A percentile compares a stretch with the other conserved stretches of the same genome.
Conservation (phyloP, 805 yeast genomes). For the Candida tibetensis region DNA sequence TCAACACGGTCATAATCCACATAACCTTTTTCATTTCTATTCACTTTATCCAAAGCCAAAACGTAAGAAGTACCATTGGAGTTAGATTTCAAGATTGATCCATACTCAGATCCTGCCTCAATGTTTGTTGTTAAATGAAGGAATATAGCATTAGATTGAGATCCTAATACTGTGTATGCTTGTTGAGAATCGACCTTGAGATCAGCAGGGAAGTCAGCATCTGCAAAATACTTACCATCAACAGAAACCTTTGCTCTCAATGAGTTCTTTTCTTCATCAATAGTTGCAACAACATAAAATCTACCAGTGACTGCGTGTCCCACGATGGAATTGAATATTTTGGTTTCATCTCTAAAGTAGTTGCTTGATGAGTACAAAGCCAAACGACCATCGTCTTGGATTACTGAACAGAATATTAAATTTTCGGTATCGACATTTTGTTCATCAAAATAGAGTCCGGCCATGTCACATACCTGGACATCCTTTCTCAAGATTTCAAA, state of each 20-base stretch:
- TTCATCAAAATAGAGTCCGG: constrained; percentile 50
- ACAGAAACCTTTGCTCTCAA: constrained; percentile 71
- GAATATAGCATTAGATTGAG: constrained; percentile 68
- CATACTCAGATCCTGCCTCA: constrained; percentile 55
- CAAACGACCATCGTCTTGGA: constrained; percentile 24
- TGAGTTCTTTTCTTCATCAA: constrained; percentile 41
- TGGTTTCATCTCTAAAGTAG: constrained; percentile 43
- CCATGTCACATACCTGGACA: constrained; percentile 64
- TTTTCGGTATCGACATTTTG: constrained; percentile 29
- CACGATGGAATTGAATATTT: constrained; percentile 54
- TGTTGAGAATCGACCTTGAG: constrained; percentile 55
- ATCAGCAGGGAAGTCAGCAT: constrained; percentile 70
- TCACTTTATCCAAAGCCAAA: constrained; percentile 63
- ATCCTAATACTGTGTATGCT: constrained; percentile 73
- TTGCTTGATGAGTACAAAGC: constrained; percentile 50
- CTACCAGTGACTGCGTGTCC: constrained; percentile 74
- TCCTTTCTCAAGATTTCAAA: constrained; percentile 55
- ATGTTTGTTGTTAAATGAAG: constrained; percentile 74
- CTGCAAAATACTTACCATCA: constrained; percentile 76
- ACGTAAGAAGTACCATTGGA: constrained; percentile 89
- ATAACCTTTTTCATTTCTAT: constrained; percentile 67
- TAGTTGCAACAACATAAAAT: constrained; percentile 69
- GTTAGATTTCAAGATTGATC: constrained; percentile 82
- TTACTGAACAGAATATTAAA: constrained; percentile 63
- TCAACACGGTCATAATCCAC: constrained; percentile 87